Conservation (phyloP, 108 stramenopile species). For the Pseudonitzschia multiseries region DNA sequence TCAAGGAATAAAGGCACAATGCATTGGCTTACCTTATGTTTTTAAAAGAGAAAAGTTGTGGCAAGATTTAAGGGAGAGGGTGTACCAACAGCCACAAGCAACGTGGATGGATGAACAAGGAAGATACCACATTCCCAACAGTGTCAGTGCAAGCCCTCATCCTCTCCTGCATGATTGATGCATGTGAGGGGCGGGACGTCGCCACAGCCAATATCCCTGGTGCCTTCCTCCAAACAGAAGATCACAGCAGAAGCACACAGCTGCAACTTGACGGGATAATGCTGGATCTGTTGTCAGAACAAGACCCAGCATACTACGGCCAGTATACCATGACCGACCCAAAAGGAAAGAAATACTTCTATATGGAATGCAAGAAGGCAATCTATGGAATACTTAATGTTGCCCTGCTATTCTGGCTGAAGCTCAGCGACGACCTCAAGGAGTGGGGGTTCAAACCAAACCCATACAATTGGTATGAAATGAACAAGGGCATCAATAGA, state of each 20-base stretch:
- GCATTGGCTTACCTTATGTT: too few species aligned
- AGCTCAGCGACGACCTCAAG: not conserved
- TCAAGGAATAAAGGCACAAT: too few species aligned
- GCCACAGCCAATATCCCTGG: conserved; percentile 34
- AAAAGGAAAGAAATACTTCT: conserved; percentile 29
- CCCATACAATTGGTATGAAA: conserved; percentile 45
- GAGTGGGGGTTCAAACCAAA: conserved; percentile 36
- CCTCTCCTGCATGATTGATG: conserved; percentile 44
- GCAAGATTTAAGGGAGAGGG: too few species aligned
- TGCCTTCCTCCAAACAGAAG: conserved; percentile 45
- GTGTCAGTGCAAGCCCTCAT: too few species aligned
- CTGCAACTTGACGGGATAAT: conserved; percentile 8
- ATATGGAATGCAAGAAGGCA: conserved; percentile 34
- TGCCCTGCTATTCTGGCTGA: conserved; percentile 17
- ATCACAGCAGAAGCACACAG: too few species aligned
- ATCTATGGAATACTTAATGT: too few species aligned
- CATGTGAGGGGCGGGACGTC: conserved; percentile 37
- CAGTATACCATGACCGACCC: conserved; percentile 12
- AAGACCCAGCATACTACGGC: conserved; percentile 27
- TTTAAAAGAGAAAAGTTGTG: too few species aligned
- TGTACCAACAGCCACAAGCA: too few species aligned
- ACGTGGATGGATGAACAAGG: too few species aligned
- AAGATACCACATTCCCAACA: too few species aligned
- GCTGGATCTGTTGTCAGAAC: conserved; percentile 31
- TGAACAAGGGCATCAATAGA: conserved; percentile 37